Base-by-base conservation (phyloP, 805 yeast genomes). In the Kuraishia borneana region DNA sequence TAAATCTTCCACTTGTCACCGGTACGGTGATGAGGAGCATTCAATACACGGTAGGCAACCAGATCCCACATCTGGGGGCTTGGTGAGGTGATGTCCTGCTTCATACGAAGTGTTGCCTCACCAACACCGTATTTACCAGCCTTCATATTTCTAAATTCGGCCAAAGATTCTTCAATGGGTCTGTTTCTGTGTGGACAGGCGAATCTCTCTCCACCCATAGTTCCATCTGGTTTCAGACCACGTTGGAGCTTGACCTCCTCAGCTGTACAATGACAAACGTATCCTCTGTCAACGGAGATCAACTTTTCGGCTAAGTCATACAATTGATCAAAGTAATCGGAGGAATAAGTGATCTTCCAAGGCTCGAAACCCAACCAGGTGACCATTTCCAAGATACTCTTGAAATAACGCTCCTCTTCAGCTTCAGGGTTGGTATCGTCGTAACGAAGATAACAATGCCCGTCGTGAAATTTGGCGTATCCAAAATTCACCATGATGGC, bases 31-130 rank as follows among this genome's bases (percentile, higher is more conserved):
- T 92, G 98, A 22, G 87, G 74, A 10, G 95, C 87, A 47, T 89
- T 71, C 47, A 92, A 67, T 3, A 92, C 95, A 56, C 99, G 75
- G 63, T 92, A 92, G 9, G 98, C 98, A 41, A 92, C 92, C 43
- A 92, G 70, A 61, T 92, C 99, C 99, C 99, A 92, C 98, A 92
- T 92, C 63, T 92, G 98, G 13, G 99, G 99, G 42, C 84, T 83
- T 42, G 96, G 95, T 13, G 92, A 82, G 6, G 58, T 53, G 42
- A 92, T 63, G 51, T 92, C 95, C 67, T 85, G 96, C 56, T 89
- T 89, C 97, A 92, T 92, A 63, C 99, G 80, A 53, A 92, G 68
- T 8, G 87, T 85, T 21, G 95, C 97, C 58, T 84, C 83, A 44
- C 97, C 97, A 28, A 87, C 87, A 44, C 72, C 67, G 61, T 81